phyloP scores from a whole-genome alignment of 306 rosid genomes.

The Acacia melanoxylon region DNA sequence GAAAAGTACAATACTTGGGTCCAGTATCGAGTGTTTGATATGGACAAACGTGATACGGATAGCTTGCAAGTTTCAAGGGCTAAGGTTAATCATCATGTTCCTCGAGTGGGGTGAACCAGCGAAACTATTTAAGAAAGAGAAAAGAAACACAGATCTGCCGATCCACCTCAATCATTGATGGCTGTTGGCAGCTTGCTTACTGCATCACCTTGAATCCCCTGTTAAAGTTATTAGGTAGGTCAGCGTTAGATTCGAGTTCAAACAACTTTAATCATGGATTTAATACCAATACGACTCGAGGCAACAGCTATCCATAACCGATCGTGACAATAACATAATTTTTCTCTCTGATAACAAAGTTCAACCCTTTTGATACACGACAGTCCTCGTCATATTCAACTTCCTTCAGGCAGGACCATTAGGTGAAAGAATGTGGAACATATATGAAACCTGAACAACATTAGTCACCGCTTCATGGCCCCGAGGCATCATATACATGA shows the following conservation, averaged over 20 bases:
- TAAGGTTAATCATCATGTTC: slow-evolving; percentile 30
- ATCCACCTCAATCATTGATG: slow-evolving; percentile 51
- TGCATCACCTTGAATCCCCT: slow-evolving; percentile 42
- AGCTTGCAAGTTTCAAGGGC: slow-evolving; percentile 36
- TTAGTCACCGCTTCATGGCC: slow-evolving; percentile 14
- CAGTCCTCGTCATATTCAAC: slow-evolving; percentile 3
- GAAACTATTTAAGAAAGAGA: slow-evolving; percentile 4
- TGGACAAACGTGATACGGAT: slow-evolving; percentile 32
- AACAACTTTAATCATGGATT: slow-evolving; percentile 27
- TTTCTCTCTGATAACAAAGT: background rate
- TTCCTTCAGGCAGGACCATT: slow-evolving; percentile 4
- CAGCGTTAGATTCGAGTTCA: slow-evolving; percentile 33
- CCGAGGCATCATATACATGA: background rate
- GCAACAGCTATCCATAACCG: background rate
- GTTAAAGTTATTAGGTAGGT: slow-evolving; percentile 42
- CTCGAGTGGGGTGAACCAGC: slow-evolving; percentile 36
- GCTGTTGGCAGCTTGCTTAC: slow-evolving; percentile 44
- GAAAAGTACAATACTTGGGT: slow-evolving; percentile 41
- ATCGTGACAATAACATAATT: slow-evolving; percentile 11
- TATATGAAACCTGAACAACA: background rate
- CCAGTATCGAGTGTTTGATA: slow-evolving; percentile 33
- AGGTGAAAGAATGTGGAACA: slow-evolving; percentile 19
- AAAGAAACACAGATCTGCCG: slow-evolving; percentile 32
- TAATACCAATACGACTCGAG: slow-evolving; percentile 2
- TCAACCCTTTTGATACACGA: slow-evolving; percentile 1